Base-by-base conservation (phyloP, 345 rosid species). In the Corchorus capsularis region DNA sequence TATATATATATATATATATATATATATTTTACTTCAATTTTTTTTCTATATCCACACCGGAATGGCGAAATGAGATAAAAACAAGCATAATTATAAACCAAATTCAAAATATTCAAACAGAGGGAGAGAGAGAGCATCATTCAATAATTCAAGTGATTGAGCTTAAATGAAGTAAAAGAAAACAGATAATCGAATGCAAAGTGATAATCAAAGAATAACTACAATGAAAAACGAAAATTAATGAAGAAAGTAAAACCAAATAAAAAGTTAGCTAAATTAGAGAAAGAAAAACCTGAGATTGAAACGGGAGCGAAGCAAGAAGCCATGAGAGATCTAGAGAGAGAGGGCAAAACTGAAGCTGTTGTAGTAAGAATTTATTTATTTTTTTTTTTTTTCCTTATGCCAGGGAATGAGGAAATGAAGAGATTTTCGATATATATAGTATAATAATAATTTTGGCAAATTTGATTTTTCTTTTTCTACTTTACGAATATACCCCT, bases 251-350 rank as follows among this genome's bases (percentile, higher is more conserved):
- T 20, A 57, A 15, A 69, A 69, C 59, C 27, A 27, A 27, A 27
- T 27, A 27, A 27, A 27, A 27, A 27, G 27, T 27, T 27, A 27
- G 27, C 27, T 27, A 1, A 27, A 27, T 27, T 27, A 27, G 27
- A 27, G 27, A 27, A 27, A 27, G 20, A 49, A 27, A 69, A 7
- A 69, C 57, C 72, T 69, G 57, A 49, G 19, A 69, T 8, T 20
- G 72, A 15, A 69, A 69, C 59, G 59, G 22, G 59, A 69, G 72
- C 57, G 56, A 69, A 49, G 56, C 59, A 47, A 14, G 72, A 69
- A 27, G 72, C 72, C 72, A 69, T 69, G 59, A 49, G 43, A 49
- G 59, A 69, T 49, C 37, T 49, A 27, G 13, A 69, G 20, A 69
- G 72, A 27, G 59, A 50, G 16, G 49, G 1, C 41, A 49, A 27